Conservation (phyloP, 768 basidiomycete genomes). For the Rhodotorula paludigena region DNA sequence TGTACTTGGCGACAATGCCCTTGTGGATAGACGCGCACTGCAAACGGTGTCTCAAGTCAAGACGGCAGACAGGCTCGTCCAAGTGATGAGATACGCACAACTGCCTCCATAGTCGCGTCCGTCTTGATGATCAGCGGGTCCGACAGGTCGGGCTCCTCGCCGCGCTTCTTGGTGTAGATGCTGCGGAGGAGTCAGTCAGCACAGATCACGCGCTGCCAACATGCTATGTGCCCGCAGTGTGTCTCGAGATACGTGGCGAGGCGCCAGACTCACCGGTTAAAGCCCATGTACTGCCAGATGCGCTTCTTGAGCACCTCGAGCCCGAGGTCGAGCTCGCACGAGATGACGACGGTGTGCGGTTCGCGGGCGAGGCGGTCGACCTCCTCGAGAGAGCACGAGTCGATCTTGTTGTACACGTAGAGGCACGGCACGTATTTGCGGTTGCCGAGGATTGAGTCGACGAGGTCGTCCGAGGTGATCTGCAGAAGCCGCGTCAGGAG, state of each 20-base stretch:
- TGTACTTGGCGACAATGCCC: slow-evolving; percentile 82
- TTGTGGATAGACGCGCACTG: slow-evolving; percentile 47
- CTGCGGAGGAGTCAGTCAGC: slow-evolving; percentile 54
- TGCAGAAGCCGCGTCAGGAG: too few species aligned
- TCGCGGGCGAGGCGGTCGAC: slow-evolving; percentile 76
- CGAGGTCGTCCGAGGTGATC: slow-evolving; percentile 95
- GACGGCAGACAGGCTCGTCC: too few species aligned
- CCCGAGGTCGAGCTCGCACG: slow-evolving; percentile 89
- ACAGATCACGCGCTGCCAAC: neutral
- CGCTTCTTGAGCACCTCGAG: slow-evolving; percentile 51
- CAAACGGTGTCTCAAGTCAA: too few species aligned
- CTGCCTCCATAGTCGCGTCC: slow-evolving; percentile 79
- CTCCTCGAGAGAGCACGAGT: slow-evolving; percentile 51
- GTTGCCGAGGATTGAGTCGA: slow-evolving; percentile 93
- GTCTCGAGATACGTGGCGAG: too few species aligned
- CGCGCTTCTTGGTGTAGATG: slow-evolving; percentile 95
- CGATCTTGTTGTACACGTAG: slow-evolving; percentile 72
- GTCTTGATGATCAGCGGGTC: slow-evolving; percentile 81
- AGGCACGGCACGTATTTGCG: slow-evolving; percentile 49
- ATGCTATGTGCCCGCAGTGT: too few species aligned
- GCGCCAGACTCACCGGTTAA: slow-evolving; percentile 36
- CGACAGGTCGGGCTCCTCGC: slow-evolving; percentile 80
- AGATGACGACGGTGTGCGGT: slow-evolving; percentile 85
- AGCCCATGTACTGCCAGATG: slow-evolving; percentile 47
- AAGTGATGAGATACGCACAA: too few species aligned